Evolutionary conservation across 2,329 filamentous ascomycete genomes (phyloP).

Genomic region (Ramularia endophylla): DNA sequence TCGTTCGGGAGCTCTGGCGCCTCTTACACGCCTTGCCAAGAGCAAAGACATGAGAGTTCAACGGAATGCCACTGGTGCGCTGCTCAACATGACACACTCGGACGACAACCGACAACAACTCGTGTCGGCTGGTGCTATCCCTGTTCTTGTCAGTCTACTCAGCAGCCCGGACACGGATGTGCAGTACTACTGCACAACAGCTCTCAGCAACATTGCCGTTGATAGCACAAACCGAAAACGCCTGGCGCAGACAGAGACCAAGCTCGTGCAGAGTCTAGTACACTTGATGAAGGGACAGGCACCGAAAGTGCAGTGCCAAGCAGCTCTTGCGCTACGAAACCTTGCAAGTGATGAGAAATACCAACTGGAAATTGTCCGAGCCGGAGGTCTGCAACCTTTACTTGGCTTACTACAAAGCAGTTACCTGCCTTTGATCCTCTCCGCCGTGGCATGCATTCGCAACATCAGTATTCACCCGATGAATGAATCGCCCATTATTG

Average conservation of each 20-base stretch:
- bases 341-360: constrained; percentile 98
- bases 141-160: constrained; percentile 89
- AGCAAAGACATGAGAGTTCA: constrained; percentile 99
- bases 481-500: constrained; percentile 98
- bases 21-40: constrained; percentile 85
- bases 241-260: constrained; percentile 82
- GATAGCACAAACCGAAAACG: constrained; percentile 87
- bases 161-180: constrained; percentile 93
- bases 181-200: constrained; percentile 98
- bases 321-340: constrained; percentile 87
- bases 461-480: constrained; percentile 98
- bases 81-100: constrained; percentile 99
- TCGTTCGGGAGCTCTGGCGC: constrained; percentile 83
- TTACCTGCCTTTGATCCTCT: constrained; percentile 91
- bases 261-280: constrained; percentile 87
- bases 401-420: constrained; percentile 89
- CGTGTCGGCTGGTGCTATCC: constrained; percentile 95
- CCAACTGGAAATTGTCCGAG: constrained; percentile 92
- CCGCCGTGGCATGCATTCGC: constrained; percentile 93
- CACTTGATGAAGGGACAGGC: constrained; percentile 97
- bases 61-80: constrained; percentile 89
- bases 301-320: constrained; percentile 96
- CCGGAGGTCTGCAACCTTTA: constrained; percentile 76
- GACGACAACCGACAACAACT: constrained; percentile 98
- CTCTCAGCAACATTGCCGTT: constrained; percentile 96